A percentile compares a stretch with the other conserved stretches of the same genome.
Conservation (phyloP, 148 eudicot genomes). For the Fagopyrum esculentum region DNA sequence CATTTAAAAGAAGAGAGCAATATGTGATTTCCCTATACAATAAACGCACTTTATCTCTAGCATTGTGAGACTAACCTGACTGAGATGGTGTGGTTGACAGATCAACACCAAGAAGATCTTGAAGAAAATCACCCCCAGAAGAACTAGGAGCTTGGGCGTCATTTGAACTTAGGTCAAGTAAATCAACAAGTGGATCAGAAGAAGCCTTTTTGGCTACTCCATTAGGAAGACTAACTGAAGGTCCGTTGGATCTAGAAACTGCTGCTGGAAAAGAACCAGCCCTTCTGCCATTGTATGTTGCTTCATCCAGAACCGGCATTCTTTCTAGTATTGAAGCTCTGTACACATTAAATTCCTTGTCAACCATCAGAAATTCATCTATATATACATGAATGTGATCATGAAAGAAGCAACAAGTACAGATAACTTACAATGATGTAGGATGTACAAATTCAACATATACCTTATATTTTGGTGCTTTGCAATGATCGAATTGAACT, state of each 20-base stretch:
- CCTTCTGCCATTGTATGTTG: constrained; percentile 70
- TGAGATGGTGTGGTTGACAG: constrained; percentile 44
- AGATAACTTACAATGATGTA: background rate
- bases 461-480: constrained; percentile 84
- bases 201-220: constrained; percentile 66
- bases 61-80: constrained; percentile 38
- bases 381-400: background rate
- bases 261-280: constrained; percentile 69
- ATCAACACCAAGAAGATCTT: constrained; percentile 84
- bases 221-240: constrained; percentile 62
- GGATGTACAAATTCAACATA: background rate
- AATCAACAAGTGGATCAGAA: constrained; percentile 77
- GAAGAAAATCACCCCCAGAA: constrained; percentile 75
- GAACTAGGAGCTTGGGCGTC: constrained; percentile 72
- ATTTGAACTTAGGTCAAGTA: constrained; percentile 77
- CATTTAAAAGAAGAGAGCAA: background rate
- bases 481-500: constrained; percentile 71
- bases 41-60: background rate
- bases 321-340: constrained; percentile 85
- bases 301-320: constrained; percentile 98
- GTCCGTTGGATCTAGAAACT: constrained; percentile 56
- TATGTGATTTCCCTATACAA: background rate
- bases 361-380: background rate
- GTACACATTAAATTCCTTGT: constrained; percentile 10
- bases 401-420: background rate